phyloP scores from a whole-genome alignment of 2,329 filamentous ascomycete species.

The Fusarium palustre region DNA sequence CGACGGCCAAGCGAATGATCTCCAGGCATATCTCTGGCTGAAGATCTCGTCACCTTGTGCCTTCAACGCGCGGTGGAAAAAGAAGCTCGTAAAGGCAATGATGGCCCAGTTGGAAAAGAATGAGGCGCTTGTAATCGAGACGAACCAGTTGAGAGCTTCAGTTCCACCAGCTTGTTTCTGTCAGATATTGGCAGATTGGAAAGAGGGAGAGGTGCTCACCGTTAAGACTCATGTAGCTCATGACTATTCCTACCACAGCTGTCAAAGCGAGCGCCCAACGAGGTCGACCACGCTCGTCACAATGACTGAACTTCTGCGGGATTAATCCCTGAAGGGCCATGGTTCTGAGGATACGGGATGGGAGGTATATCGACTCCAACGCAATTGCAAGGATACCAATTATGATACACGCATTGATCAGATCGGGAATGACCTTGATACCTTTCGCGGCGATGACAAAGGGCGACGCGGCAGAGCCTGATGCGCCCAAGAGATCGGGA shows the following conservation, averaged over 20 bases:
- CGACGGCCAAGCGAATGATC: constrained; percentile 19
- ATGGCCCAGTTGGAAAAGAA: constrained; percentile 40
- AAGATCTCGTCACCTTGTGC: constrained; percentile 33
- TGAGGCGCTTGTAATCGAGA: constrained; percentile 36
- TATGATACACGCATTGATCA: constrained; percentile 40
- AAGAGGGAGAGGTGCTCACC: neutral
- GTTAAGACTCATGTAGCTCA: constrained; percentile 30
- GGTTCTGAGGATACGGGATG: constrained; percentile 31
- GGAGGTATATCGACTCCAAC: constrained; percentile 28
- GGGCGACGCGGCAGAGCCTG: constrained; percentile 31
- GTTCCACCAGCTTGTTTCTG: constrained; percentile 11
- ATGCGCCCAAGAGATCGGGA: constrained; percentile 24
- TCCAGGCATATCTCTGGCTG: constrained; percentile 31
- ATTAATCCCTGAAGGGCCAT: constrained; percentile 32
- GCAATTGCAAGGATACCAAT: constrained; percentile 36
- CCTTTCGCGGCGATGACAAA: constrained; percentile 34
- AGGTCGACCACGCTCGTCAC: constrained; percentile 24
- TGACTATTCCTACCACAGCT: neutral
- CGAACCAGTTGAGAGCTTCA: constrained; percentile 30
- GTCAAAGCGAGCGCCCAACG: constrained; percentile 30
- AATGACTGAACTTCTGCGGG: neutral
- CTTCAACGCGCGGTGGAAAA: constrained; percentile 30
- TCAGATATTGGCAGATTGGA: neutral
- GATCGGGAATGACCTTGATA: constrained; percentile 24
- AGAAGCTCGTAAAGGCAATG: constrained; percentile 32